Evolutionary conservation across 345 rosid species (phyloP), one percentile per base, ranked within the genome.

Genomic region (Eucalyptus curtisii): DNA sequence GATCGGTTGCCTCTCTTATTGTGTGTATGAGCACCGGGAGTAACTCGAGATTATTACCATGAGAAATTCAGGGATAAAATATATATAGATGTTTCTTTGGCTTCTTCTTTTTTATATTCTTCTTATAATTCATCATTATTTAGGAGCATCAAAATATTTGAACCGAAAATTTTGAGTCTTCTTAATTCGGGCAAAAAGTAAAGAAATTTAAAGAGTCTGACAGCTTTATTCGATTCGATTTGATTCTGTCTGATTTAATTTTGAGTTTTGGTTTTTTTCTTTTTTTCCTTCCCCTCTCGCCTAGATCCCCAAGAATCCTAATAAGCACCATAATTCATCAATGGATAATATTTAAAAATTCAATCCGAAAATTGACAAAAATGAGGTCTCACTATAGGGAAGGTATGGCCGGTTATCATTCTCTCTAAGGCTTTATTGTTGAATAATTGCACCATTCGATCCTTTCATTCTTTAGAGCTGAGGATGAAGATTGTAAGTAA

Each of bases 191-290:
- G 3, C 1, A 27, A 27, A 25, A 6, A 59, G 4, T 25, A 59
- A 5, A 59, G 0, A 30, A 27, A 27, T 59, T 59, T 0, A 30
- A 0, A 27, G 1, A 27, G 4, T 27, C 27, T 59, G 16, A 59
- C 4, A 1, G 16, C 2, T 52, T 0, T 7, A 52, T 52, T 52
- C 1, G 3, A 50, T 50, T 52, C 55, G 0, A 50, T 50, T 50
- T 0, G 4, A 52, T 50, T 7, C 0, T 6, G 0, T 17, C 0
- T 19, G 9, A 19, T 25, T 59, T 13, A 3, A 27, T 27, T 27
- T 12, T 0, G 4, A 13, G n/a, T 59, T 59, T 5, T 5, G 7
- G 1, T 59, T 59, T 27, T 59, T 59, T 57, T 16, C 1, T 57
- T 59, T 59, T 10, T 27, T 30, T 3, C 31, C 68, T 59, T 59